Percentiles rank a stretch among this genome's conserved stretches.
Conservation (phyloP, 164 flowering plant genomes). For the Santalum album region DNA sequence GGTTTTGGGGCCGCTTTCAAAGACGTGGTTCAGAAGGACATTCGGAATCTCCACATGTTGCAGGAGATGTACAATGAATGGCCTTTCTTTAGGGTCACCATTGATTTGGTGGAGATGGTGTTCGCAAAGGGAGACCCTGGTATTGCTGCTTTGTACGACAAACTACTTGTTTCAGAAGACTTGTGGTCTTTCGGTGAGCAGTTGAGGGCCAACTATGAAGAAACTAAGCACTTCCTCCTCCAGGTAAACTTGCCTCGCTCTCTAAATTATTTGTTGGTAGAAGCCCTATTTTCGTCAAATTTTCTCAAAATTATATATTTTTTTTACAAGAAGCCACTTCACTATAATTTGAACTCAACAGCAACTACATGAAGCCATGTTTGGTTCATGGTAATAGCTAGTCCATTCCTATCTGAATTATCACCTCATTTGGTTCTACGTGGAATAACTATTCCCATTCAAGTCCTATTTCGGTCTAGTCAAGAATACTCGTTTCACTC, state of each 20-base stretch:
- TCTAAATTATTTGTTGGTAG: too few relatives aligned
- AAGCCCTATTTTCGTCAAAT: too few relatives aligned
- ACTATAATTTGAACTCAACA: too few relatives aligned
- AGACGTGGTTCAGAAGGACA: slow-evolving; percentile 60
- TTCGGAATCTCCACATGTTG: slow-evolving; percentile 67
- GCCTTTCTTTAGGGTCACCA: slow-evolving; percentile 98
- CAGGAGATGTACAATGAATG: slow-evolving; percentile 91
- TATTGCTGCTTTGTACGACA: slow-evolving; percentile 89
- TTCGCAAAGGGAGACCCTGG: slow-evolving; percentile 99
- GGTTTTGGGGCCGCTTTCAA: slow-evolving; percentile 95
- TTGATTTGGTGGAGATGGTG: slow-evolving; percentile 97
- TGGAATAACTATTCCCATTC: too few relatives aligned
- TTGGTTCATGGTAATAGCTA: too few relatives aligned
- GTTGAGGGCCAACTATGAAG: slow-evolving; percentile 71
- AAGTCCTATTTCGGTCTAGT: too few relatives aligned
- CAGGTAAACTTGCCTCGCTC: slow-evolving; percentile 59
- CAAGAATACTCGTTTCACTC: too few relatives aligned
- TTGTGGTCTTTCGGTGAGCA: slow-evolving; percentile 80
- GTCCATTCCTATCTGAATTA: too few relatives aligned
- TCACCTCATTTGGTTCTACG: too few relatives aligned
- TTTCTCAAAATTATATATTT: too few relatives aligned
- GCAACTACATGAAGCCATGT: too few relatives aligned
- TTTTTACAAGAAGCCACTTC: too few relatives aligned
- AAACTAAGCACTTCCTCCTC: slow-evolving; percentile 73
- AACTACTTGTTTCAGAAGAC: slow-evolving; percentile 82